Conservation (phyloP, 2,329 filamentous ascomycete species). For the Pezicula radicicola region DNA sequence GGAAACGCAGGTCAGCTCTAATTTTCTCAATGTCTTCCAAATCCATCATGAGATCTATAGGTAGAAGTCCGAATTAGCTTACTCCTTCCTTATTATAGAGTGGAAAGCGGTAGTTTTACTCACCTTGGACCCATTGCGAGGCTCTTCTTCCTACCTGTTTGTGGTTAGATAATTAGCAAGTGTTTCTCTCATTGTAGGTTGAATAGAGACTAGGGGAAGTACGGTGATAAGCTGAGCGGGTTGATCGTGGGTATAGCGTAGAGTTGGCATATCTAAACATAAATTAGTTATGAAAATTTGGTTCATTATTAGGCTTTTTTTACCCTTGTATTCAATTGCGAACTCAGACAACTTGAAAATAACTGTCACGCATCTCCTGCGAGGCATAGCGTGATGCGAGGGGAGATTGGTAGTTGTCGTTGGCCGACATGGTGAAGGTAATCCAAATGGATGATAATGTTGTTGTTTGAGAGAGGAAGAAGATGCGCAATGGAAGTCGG, state of each 20-base stretch:
- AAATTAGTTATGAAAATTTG: no score
- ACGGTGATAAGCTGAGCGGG: constrained; percentile 43
- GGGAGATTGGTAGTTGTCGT: constrained; percentile 63
- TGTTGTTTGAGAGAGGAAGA: no score
- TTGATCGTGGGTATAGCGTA: constrained; percentile 76
- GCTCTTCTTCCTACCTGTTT: constrained; percentile 19
- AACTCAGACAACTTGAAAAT: constrained; percentile 73
- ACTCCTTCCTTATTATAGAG: not conserved
- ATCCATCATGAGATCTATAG: constrained; percentile 65
- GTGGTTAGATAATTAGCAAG: constrained; percentile 2
- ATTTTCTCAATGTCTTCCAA: constrained; percentile 70
- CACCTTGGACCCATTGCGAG: constrained; percentile 44
- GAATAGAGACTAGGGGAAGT: not conserved
- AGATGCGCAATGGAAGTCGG: no score
- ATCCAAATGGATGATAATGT: no score
- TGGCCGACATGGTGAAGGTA: constrained; percentile 19
- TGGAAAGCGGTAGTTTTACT: not conserved
- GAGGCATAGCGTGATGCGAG: constrained; percentile 68
- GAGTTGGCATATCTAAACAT: constrained; percentile 54
- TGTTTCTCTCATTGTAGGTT: not conserved
- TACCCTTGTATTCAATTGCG: constrained; percentile 63
- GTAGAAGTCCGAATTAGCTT: not conserved
- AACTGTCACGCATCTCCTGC: constrained; percentile 73
- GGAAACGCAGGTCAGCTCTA: constrained; percentile 67
- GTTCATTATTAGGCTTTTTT: no score